These are phyloP conservation scores for Entomophthora muscae DNA, from an alignment of 371 early-diverging fungal genomes.

Conservation along the genomic window DNA sequence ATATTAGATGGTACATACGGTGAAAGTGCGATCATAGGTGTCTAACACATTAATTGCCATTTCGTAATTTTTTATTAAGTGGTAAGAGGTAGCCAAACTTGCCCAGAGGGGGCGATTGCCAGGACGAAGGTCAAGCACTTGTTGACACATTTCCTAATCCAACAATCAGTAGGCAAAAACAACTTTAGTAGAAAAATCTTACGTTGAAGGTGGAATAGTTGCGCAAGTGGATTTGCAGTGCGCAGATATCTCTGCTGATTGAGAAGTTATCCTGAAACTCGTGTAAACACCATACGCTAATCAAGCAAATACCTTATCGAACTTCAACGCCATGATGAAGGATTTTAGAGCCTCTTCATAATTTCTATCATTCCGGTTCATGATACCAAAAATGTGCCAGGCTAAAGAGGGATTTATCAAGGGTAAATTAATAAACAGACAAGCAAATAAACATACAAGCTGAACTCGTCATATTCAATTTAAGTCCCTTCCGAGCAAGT, in stretches of 20 bases:
- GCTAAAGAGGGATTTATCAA: constrained; percentile 21
- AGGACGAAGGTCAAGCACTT: constrained; percentile 49
- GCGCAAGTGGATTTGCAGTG: constrained; percentile 77
- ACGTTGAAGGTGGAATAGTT: constrained; percentile 68
- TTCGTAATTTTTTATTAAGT: constrained; percentile 55
- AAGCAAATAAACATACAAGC: constrained; percentile 59
- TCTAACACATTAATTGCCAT: constrained; percentile 48
- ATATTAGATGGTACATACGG: constrained; percentile 20
- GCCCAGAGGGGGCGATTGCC: constrained; percentile 61
- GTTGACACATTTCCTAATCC: constrained; percentile 41
- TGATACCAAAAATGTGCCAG: constrained; percentile 92
- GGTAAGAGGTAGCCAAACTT: constrained; percentile 71
- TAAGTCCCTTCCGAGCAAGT: constrained; percentile 68
- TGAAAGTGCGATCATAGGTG: constrained; percentile 47
- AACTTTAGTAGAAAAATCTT: constrained; percentile 3
- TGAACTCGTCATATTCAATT: constrained; percentile 59
- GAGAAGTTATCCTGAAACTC: constrained; percentile 54
- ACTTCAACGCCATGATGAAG: constrained; percentile 72
- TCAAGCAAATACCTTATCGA: constrained; percentile 45
- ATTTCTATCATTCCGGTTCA: constrained; percentile 81
- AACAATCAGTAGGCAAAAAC: not conserved
- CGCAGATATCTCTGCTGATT: constrained; percentile 73
- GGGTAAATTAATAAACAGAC: not conserved
- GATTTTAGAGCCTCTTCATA: constrained; percentile 87
- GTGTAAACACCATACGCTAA: not conserved